phyloP scores from a whole-genome alignment of 208 protist genomes.

The Wallacemonas sp. region DNA sequence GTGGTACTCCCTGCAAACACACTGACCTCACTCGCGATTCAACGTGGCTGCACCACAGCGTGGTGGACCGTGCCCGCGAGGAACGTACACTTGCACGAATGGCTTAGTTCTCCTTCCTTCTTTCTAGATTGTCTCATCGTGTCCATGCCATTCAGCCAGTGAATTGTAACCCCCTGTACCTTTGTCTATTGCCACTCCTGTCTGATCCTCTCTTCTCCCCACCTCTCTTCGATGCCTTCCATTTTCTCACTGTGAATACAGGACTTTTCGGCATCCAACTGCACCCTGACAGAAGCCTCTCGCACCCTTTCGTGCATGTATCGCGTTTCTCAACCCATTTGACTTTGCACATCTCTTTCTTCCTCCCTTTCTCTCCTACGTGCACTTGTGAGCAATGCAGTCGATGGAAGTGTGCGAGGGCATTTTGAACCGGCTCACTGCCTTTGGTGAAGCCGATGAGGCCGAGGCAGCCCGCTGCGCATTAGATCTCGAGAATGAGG shows the following conservation, averaged over 20 bases:
- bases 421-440: slow-evolving; percentile 41
- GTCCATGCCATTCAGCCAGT: no score
- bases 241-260: no score
- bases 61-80: no score
- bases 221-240: no score
- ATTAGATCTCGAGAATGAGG: slow-evolving; percentile 38
- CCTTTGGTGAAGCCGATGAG: slow-evolving; percentile 33
- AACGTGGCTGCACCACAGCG: no score
- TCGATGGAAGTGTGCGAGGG: slow-evolving; percentile 28
- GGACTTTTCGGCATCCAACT: no score
- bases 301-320: neutral
- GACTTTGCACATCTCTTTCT: neutral
- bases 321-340: neutral
- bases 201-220: neutral
- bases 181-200: neutral
- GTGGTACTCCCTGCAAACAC: no score
- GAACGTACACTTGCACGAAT: no score
- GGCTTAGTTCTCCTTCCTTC: neutral
- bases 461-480: slow-evolving; percentile 6
- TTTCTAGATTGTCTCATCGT: no score
- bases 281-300: no score
- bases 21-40: no score
- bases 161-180: no score
- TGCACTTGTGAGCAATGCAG: neutral
- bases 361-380: neutral